Base-by-base conservation (phyloP, 805 yeast species). In the Metschnikowia picachoensis region DNA sequence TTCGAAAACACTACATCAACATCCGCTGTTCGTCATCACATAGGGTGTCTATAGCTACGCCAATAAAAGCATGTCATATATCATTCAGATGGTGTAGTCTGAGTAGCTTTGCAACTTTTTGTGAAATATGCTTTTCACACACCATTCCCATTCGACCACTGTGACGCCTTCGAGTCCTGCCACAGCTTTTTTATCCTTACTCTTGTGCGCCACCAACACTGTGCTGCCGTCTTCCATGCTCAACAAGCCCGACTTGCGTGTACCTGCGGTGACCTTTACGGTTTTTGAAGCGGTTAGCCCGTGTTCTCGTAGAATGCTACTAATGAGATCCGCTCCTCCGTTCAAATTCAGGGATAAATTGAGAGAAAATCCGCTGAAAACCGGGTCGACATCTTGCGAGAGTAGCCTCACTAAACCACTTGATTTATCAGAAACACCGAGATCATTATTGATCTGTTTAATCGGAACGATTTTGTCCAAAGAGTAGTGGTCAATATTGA, bases 141-240 rank as follows among this genome's bases (percentile, higher is more conserved):
- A 76, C 84, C 85, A 80, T 42, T 80, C 78, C 87, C 86, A 82
- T 49, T 79, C 84, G 14, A 80, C 72, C 1, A 78, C 64, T 11
- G 61, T 62, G 32, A 60, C 73, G 10, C 48, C 56, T 6, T 36
- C 34, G 29, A 52, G 47, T 14, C 28, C 36, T 9, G 46, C n/a
- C 16, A 36, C 35, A 5, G 15, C 28, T 32, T 47, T 50, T 27
- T 42, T 48, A 39, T 78, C 79, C 59, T 72, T 62, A 37, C 63
- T 39, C 51, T 68, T 56, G 53, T 68, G 59, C 40, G 71, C 63
- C 50, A 70, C 51, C 52, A 64, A 44, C 41, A 66, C 44, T 38
- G 52, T 39, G 14, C 49, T 34, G 12, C 49, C 60, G 29, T 52
- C 49, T 2, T 51, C 55, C 31, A 48, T 44, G 17, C 41, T 31